phyloP scores from a whole-genome alignment of 1,284 basidiomycete species.

The Cystobasidium slooffiae region DNA sequence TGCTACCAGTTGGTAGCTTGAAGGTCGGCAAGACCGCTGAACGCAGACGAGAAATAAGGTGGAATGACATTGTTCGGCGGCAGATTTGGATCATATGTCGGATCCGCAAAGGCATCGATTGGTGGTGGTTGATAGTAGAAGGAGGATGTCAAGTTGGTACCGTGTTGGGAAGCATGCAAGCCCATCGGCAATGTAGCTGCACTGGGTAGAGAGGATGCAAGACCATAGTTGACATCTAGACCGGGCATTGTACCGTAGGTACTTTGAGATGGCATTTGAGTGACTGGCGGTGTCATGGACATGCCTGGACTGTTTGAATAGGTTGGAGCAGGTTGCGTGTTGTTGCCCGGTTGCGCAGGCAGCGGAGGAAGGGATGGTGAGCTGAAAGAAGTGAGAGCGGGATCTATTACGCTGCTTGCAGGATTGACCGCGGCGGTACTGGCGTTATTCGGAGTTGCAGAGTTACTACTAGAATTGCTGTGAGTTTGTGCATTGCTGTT shows the following conservation, averaged over 20 bases:
- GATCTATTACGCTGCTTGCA: conserved; percentile 27
- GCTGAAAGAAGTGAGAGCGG: conserved; percentile 16
- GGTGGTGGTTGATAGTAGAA: conserved; percentile 35
- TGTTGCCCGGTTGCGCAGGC: neutral
- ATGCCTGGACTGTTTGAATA: conserved; percentile 8
- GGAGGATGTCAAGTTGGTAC: conserved; percentile 15
- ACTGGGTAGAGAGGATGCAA: neutral
- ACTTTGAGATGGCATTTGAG: neutral
- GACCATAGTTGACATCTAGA: conserved; percentile 10
- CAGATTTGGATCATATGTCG: conserved; percentile 10
- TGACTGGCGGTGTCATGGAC: neutral
- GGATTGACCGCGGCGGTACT: neutral
- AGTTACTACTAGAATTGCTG: neutral
- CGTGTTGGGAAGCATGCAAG: neutral
- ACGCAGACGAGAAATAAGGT: conserved; percentile 28
- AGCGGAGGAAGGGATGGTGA: neutral
- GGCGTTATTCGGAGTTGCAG: neutral
- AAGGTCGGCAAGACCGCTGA: conserved; percentile 31
- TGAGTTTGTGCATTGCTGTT: neutral
- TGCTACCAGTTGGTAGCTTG: conserved; percentile 33
- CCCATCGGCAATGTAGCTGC: neutral
- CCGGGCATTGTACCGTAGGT: neutral
- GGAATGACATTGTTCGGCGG: conserved; percentile 9
- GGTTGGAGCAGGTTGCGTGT: neutral
- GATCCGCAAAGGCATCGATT: conserved; percentile 4